These are phyloP conservation scores for Wickerhamiella infanticola DNA, from an alignment of 1,139 yeast genomes.

Conservation along the genomic window DNA sequence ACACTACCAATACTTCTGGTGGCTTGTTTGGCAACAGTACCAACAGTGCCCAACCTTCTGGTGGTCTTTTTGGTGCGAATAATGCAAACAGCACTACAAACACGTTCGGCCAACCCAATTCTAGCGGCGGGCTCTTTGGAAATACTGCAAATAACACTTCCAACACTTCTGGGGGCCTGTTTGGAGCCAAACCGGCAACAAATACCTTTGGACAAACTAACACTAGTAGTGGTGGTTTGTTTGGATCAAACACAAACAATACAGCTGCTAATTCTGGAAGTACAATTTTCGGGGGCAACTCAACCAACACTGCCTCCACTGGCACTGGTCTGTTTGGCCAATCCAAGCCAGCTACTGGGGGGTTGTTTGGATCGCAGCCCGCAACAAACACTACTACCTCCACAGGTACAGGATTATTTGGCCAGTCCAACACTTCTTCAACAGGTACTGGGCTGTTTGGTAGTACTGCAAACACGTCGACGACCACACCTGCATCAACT, in stretches of 20 bases:
- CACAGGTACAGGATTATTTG: not conserved
- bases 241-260: constrained; percentile 18
- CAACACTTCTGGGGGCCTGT: too few relatives aligned
- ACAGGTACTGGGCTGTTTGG: constrained; percentile 18
- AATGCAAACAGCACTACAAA: constrained; percentile 9
- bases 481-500: too few relatives aligned
- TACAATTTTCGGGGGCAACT: too few relatives aligned
- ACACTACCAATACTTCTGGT: constrained; percentile 1
- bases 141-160: too few relatives aligned
- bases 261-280: too few relatives aligned
- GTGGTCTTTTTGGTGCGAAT: constrained; percentile 3
- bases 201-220: constrained; percentile 9
- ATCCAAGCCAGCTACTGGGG: constrained; percentile 8
- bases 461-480: constrained; percentile 5
- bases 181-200: too few relatives aligned
- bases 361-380: constrained; percentile 10
- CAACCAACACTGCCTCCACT: constrained; percentile 11
- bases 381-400: constrained; percentile 1
- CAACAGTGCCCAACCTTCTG: not conserved
- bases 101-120: not conserved
- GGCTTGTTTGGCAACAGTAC: constrained; percentile 11
- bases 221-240: constrained; percentile 16
- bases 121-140: too few relatives aligned
- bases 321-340: constrained; percentile 17
- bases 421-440: constrained; percentile 9